Base-by-base conservation (phyloP, 1,139 yeast species). In the Zygosaccharomyces sapae region DNA sequence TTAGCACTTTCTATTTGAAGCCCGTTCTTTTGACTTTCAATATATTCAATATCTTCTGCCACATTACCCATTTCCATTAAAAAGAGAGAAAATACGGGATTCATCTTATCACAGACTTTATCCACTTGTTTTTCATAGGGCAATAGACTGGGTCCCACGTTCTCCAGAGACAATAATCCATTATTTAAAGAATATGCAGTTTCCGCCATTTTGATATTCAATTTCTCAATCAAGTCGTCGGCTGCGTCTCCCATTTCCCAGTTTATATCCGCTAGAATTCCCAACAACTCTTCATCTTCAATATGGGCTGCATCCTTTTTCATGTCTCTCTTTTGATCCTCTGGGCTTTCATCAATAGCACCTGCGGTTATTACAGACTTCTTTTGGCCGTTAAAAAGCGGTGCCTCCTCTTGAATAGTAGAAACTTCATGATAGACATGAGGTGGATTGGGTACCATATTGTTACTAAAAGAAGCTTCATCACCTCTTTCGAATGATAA, bases 1-100 rank as follows among this genome's bases (percentile, higher is more conserved):
- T 90, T 90, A 34, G 87, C 82, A 4, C 92, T 80, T 57, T 83
- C 84, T 3, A 89, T 85, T 67, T 90, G 97, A 30, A 89, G 69
- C 44, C 96, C 96, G 57, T 83, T 81, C 1, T 89, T 82, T 59
- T 86, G 86, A 38, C 75, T 72, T 62, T 89, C 96, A 44, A 89
- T 83, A 46, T 76, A 77, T 41, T 77, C 75, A 44, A 89, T 80
- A 51, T 86, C 92, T 5, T 80, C 80, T 3, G 82, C 76, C 44
- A 87, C 75, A 4, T 80, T 74, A 13, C 81, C 74, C 44, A 82
- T 65, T 55, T 81, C 79, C 63, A 82, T 80, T 9, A 80, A 72
- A 55, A 79, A 80, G 33, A 77, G 68, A 2, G 81, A 76, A 47
- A 82, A 63, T 19, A 74, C 63, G 0, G 81, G 79, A 45, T 74